Base-by-base conservation (phyloP, 805 yeast genomes). In the Wickerhamiella australiensis region DNA sequence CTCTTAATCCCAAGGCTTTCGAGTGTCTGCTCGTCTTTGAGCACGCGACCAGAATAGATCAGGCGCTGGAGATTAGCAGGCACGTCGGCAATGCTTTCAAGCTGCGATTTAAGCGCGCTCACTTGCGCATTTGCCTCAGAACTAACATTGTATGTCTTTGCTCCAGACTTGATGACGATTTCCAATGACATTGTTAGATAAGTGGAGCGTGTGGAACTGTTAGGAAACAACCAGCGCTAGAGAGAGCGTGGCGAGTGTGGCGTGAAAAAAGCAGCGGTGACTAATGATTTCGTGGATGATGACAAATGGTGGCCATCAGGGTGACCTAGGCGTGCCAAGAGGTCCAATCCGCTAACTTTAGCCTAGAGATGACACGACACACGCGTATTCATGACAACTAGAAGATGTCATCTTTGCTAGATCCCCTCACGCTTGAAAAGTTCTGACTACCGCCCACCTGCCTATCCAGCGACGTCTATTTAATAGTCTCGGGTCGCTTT, bases 1-100 rank as follows among this genome's bases (percentile, higher is more conserved):
- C 76, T 68, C 65, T 85, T 85, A 61, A 90, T 77, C 64, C 85
- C 85, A 69, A 90, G 90, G 3, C 77, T 69, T 15, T 73, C 79
- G 8, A 90, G 66, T 5, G 84, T 75, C 57, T 88, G 92, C 33
- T 70, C 71, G 61, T 90, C 96, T 65, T 88, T 88, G 61, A 90
- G 74, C 29, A 92, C 95, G 57, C 90, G 82, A 37, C 98, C 98
- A 2, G 96, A 84, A 68, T 84, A 90, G 61, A 90, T 88, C 62
- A 90, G 73, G 52, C 97, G 75, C 67, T 88, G 97, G 53, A 82
- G 76, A n/a, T 74, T 82, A 1, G 77, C 78, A 4, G 94, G 81
- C 41, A 87, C 71, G 20, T 77, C 80, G 5, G 87, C 67, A 52
- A 71, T 74, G 18, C 70, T 68, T 22, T 79, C 79, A 47, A 90